phyloP scores from a whole-genome alignment of 176 grass and related monocot genomes.

The Avena sativa region DNA sequence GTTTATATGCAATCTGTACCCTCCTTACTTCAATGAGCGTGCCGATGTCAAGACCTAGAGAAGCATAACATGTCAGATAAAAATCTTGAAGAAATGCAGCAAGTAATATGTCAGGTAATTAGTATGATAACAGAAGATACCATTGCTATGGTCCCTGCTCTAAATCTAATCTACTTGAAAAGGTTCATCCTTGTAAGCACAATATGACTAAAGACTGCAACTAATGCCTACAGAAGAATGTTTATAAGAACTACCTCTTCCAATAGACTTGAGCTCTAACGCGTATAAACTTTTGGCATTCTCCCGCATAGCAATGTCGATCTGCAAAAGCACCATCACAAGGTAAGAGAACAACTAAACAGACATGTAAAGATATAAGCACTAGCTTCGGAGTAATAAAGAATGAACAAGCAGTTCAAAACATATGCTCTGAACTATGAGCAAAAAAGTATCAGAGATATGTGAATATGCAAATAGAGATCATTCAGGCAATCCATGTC shows the following conservation, averaged over 20 bases:
- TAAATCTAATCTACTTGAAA: constrained; percentile 38
- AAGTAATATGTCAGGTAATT: constrained; percentile 24
- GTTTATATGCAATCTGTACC: constrained; percentile 81
- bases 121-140: constrained; percentile 28
- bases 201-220: constrained; percentile 26
- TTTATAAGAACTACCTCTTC: constrained; percentile 65
- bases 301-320: constrained; percentile 96
- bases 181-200: constrained; percentile 32
- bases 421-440: too few species aligned
- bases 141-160: not conserved
- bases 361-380: not conserved
- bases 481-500: too few species aligned
- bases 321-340: constrained; percentile 58
- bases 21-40: constrained; percentile 79
- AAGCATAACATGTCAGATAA: constrained; percentile 27
- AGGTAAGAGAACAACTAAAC: constrained; percentile 21
- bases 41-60: constrained; percentile 71
- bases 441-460: too few species aligned
- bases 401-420: too few species aligned
- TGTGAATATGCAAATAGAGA: too few species aligned
- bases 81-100: constrained; percentile 33
- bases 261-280: constrained; percentile 80
- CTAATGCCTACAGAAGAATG: constrained; percentile 34
- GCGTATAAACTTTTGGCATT: constrained; percentile 90
- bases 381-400: too few species aligned